A percentile compares a stretch with the other conserved stretches of the same genome.
These are phyloP conservation scores for Aspergillus aculeatinus DNA, from an alignment of 2,329 filamentous ascomycete genomes.

Conservation along the genomic window DNA sequence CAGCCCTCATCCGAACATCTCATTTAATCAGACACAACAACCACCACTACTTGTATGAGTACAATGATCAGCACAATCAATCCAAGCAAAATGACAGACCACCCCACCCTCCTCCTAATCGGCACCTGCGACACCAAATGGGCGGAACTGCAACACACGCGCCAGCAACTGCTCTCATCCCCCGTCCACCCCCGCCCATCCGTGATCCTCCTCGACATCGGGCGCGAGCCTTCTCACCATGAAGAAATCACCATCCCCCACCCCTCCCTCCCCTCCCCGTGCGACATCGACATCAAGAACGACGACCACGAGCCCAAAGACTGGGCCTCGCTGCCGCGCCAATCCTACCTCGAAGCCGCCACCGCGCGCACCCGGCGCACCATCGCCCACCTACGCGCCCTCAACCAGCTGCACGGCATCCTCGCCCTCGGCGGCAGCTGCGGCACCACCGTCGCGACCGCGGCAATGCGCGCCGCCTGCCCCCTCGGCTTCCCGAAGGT, in stretches of 20 bases:
- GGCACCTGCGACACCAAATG: constrained; percentile 68
- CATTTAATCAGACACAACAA: background rate
- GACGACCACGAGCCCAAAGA: constrained; percentile 15
- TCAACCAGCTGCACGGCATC: constrained; percentile 53
- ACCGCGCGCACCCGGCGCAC: constrained; percentile 46
- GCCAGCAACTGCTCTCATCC: constrained; percentile 45
- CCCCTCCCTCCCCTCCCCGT: constrained; percentile 27
- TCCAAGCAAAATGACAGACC: background rate
- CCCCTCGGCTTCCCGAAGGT: constrained; percentile 69
- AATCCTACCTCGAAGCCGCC: constrained; percentile 59
- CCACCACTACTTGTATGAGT: too few species aligned
- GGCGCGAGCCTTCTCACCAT: constrained; percentile 36
- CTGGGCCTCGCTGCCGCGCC: constrained; percentile 43
- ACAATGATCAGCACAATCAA: background rate
- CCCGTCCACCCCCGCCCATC: constrained; percentile 21
- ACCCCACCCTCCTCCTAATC: constrained; percentile 52
- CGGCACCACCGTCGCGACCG: constrained; percentile 60
- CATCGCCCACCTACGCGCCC: constrained; percentile 38
- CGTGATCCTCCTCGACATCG: constrained; percentile 30
- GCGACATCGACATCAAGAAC: constrained; percentile 29
- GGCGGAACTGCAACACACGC: constrained; percentile 57
- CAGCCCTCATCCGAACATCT: background rate
- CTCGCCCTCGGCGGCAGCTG: constrained; percentile 63
- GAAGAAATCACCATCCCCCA: constrained; percentile 51
- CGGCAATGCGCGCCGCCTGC: constrained; percentile 60